Evolutionary conservation across 208 protist species (phyloP), one percentile per base, ranked within the genome.

Genomic region (Leishmania braziliensis): DNA sequence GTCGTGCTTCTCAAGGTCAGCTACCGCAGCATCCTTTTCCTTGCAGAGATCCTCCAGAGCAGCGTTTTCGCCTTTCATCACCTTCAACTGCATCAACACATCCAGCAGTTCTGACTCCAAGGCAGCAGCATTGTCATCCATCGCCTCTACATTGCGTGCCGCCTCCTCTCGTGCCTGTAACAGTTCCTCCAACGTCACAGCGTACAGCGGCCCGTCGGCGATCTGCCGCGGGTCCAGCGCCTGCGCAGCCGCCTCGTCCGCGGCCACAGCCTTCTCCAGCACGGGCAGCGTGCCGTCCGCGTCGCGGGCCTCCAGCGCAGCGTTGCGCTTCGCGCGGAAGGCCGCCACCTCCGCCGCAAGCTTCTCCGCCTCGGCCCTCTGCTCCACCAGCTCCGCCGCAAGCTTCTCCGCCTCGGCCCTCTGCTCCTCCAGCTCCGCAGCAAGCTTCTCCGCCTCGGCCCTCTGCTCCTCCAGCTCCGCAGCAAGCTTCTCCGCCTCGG

Each of bases 51-150:
- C n/a, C 26, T 9, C 29, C 53, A 86, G 46, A 23, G 85, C 75
- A 0, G 51, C 80, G 46, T 83, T 88, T 43, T 80, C 58, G 9
- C 77, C 81, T 20, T 86, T 48, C 53, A 82, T 9, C 1, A 78
- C 77, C 77, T 88, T 88, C 68, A 88, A n/a, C 60, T 83, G 76
- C 26, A 62, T 72, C 29, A 85, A 20, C 20, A 88, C 53, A 77
- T 88, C 85, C 50, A 82, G 50, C 8, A 84, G 39, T 48, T 86
- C 79, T 3, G 46, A 50, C 51, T 86, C 79, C 71, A 83, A 3
- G 5, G 83, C 78, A 8, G 83, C 79, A n/a, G 3, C 43, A 33
- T 69, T 80, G 5, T 79, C 78, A 0, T 33, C 68, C 8, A 48
- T 33, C 26, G 39, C 76, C 43, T 33, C 60, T n/a, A 51, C 20